phyloP scores from a whole-genome alignment of 2,329 filamentous ascomycete species.

The Huntiella decipiens region DNA sequence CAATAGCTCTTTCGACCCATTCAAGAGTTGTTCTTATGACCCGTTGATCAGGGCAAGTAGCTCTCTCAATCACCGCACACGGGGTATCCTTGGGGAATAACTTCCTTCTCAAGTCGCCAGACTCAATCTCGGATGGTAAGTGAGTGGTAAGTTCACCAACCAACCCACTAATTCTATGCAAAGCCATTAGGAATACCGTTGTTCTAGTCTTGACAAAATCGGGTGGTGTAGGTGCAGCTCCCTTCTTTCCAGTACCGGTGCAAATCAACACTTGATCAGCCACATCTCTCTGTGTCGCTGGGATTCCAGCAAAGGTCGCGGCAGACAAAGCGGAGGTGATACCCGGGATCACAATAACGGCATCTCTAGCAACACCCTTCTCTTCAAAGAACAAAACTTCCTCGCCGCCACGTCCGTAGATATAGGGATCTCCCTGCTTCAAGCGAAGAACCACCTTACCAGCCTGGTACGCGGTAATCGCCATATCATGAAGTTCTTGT shows the following conservation, averaged over 20 bases:
- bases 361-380: constrained; percentile 42
- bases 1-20: constrained; percentile 63
- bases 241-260: constrained; percentile 86
- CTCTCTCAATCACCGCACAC: constrained; percentile 82
- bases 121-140: constrained; percentile 15
- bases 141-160: constrained; percentile 47
- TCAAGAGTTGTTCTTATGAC: constrained; percentile 76
- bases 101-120: constrained; percentile 16
- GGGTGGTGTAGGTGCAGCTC: constrained; percentile 62
- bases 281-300: constrained; percentile 72
- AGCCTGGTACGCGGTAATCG: constrained; percentile 41
- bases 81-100: constrained; percentile 63
- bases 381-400: constrained; percentile 69
- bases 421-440: constrained; percentile 92
- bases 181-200: constrained; percentile 84
- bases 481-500: constrained; percentile 66
- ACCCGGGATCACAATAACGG: constrained; percentile 58
- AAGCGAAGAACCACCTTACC: constrained; percentile 73
- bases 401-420: constrained; percentile 88
- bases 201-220: constrained; percentile 60
- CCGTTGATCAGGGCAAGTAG: constrained; percentile 83
- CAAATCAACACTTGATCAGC: constrained; percentile 91
- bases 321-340: constrained; percentile 78
- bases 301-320: constrained; percentile 73
- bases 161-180: constrained; percentile 64